phyloP scores from a whole-genome alignment of 2,329 filamentous ascomycete species.

The Ampelomyces quisqualis region DNA sequence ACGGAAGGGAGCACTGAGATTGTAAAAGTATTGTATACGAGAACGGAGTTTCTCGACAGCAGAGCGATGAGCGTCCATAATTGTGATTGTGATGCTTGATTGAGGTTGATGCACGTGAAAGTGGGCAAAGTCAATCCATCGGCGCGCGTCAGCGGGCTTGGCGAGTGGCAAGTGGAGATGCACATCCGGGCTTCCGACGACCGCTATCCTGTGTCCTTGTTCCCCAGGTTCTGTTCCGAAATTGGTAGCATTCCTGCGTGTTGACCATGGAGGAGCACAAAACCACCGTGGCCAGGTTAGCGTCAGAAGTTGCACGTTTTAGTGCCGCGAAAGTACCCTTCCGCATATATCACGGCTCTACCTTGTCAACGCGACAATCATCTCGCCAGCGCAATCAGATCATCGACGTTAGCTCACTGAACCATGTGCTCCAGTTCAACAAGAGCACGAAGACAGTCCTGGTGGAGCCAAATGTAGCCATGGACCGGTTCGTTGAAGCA shows the following conservation, averaged over 20 bases:
- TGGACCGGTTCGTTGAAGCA: slow-evolving; percentile 63
- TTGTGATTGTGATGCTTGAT: background rate
- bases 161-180: slow-evolving; percentile 17
- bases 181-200: slow-evolving; percentile 25
- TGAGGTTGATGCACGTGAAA: background rate
- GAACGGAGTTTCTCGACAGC: slow-evolving; percentile 25
- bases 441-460: slow-evolving; percentile 47
- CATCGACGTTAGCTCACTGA: slow-evolving; percentile 54
- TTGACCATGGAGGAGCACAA: slow-evolving; percentile 33
- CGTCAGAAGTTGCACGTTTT: slow-evolving; percentile 48
- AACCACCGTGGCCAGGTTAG: slow-evolving; percentile 25
- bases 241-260: slow-evolving; percentile 1
- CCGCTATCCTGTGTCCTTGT: slow-evolving; percentile 8
- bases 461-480: slow-evolving; percentile 69
- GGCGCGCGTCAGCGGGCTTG: slow-evolving; percentile 20
- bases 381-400: slow-evolving; percentile 45
- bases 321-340: slow-evolving; percentile 50
- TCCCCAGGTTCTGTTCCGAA: slow-evolving; percentile 1
- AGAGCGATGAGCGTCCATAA: slow-evolving; percentile 27
- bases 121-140: background rate
- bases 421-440: slow-evolving; percentile 51
- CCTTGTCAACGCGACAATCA: slow-evolving; percentile 54
- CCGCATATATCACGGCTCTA: slow-evolving; percentile 60
- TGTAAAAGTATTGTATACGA: slow-evolving; percentile 29
- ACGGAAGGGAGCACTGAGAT: slow-evolving; percentile 30